Percentiles rank a stretch among this genome's conserved stretches.
These are phyloP conservation scores for Tricholoma bakamatsutake DNA, from an alignment of 768 basidiomycete genomes.

Conservation along the genomic window DNA sequence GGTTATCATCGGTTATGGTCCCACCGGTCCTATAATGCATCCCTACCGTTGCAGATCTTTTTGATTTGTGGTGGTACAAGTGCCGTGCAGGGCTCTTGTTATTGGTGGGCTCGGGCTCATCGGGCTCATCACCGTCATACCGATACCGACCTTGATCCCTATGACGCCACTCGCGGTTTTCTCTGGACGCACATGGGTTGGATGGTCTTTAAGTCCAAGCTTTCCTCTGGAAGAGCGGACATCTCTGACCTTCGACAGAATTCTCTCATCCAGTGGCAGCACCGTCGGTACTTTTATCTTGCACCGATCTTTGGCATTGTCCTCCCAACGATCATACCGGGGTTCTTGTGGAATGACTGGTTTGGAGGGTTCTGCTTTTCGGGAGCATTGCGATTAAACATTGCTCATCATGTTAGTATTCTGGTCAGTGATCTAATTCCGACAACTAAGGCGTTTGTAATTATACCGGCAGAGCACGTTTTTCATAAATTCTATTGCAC, in stretches of 20 bases:
- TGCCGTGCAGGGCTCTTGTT: slow-evolving; percentile 82
- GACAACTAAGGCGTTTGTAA: background rate
- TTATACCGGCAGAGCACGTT: slow-evolving; percentile 59
- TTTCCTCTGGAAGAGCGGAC: slow-evolving; percentile 68
- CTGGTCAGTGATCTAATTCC: slow-evolving; percentile 5
- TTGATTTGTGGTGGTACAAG: slow-evolving; percentile 73
- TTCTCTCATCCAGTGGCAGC: slow-evolving; percentile 71
- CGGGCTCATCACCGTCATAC: slow-evolving; percentile 82
- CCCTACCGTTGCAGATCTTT: slow-evolving; percentile 61
- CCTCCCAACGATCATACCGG: slow-evolving; percentile 64
- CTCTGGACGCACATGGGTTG: slow-evolving; percentile 81
- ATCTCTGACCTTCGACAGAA: slow-evolving; percentile 68
- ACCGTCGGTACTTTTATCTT: slow-evolving; percentile 63
- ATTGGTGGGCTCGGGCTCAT: slow-evolving; percentile 83
- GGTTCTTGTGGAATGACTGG: slow-evolving; percentile 71
- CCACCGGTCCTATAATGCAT: slow-evolving; percentile 77
- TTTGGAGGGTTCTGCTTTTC: slow-evolving; percentile 72
- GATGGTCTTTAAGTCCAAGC: slow-evolving; percentile 73
- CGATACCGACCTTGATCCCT: slow-evolving; percentile 83
- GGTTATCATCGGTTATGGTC: slow-evolving; percentile 86
- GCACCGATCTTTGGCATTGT: slow-evolving; percentile 63
- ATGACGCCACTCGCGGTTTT: slow-evolving; percentile 72
- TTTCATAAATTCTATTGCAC: slow-evolving; percentile 85
- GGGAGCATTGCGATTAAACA: slow-evolving; percentile 61
- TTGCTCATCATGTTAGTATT: slow-evolving; percentile 73